Evolutionary conservation across 768 basidiomycete species (phyloP).

Genomic region (Dioszegia aurantiaca): DNA sequence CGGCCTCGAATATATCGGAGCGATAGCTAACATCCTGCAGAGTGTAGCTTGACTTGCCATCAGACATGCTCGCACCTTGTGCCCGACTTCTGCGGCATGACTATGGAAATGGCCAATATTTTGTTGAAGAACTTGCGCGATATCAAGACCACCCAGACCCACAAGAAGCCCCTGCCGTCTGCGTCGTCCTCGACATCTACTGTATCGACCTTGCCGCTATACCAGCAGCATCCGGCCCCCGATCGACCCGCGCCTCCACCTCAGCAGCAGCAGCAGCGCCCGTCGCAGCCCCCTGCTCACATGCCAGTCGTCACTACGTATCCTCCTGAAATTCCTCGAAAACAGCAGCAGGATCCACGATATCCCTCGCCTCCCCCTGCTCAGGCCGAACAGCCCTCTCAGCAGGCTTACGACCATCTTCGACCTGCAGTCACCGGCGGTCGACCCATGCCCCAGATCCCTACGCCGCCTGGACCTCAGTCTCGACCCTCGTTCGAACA

Average conservation of each 20-base stretch:
- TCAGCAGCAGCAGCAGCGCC: slow-evolving; percentile 19
- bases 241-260: slow-evolving; percentile 20
- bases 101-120: slow-evolving; percentile 97
- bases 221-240: slow-evolving; percentile 19
- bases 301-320: slow-evolving; percentile 16
- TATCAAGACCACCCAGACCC: slow-evolving; percentile 63
- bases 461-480: slow-evolving; percentile 11
- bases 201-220: slow-evolving; percentile 31
- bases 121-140: slow-evolving; percentile 84
- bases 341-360: slow-evolving; percentile 20
- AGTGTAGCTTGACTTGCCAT: slow-evolving; percentile 95
- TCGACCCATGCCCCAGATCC: slow-evolving; percentile 36
- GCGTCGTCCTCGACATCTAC: slow-evolving; percentile 38
- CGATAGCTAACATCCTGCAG: slow-evolving; percentile 48
- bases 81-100: slow-evolving; percentile 99
- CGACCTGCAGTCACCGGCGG: slow-evolving; percentile 23
- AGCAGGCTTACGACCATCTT: slow-evolving; percentile 19
- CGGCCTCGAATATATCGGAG: neutral
- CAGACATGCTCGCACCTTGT: slow-evolving; percentile 96
- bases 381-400: slow-evolving; percentile 34
- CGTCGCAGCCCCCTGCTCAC: slow-evolving; percentile 12
- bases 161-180: slow-evolving; percentile 44
- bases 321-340: slow-evolving; percentile 10
- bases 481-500: slow-evolving; percentile 9
- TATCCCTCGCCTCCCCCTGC: slow-evolving; percentile 21